Evolutionary conservation across 2,329 filamentous ascomycete species (phyloP).

Genomic region (Boeremia lycopersici): DNA sequence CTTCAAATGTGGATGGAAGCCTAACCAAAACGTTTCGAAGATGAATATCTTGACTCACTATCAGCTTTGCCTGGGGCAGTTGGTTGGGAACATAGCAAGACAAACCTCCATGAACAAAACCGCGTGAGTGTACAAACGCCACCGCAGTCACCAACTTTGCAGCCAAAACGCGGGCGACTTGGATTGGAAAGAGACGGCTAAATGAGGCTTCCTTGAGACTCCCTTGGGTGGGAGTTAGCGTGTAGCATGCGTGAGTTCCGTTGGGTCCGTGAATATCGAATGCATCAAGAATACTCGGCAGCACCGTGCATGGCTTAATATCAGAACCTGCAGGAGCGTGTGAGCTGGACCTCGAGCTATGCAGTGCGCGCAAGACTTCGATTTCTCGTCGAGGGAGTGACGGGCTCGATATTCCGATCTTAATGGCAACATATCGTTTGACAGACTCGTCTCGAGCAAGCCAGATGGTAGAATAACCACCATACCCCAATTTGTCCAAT

Average conservation of each 20-base stretch:
- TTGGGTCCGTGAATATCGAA: constrained; percentile 15
- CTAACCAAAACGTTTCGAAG: constrained; percentile 14
- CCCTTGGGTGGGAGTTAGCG: constrained; percentile 14
- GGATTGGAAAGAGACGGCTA: constrained; percentile 17
- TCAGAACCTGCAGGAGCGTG: neutral
- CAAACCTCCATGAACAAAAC: constrained; percentile 17
- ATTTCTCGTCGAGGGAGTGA: constrained; percentile 13
- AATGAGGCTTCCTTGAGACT: constrained; percentile 19
- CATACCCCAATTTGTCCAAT: constrained; percentile 29
- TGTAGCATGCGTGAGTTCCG: constrained; percentile 17
- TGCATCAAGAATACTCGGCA: constrained; percentile 12
- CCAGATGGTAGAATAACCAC: constrained; percentile 29
- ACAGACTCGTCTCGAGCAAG: constrained; percentile 20
- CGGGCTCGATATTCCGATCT: constrained; percentile 17
- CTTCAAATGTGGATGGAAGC: constrained; percentile 16
- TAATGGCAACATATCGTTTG: constrained; percentile 17
- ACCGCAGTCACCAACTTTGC: constrained; percentile 14
- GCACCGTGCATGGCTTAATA: no score
- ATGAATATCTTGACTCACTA: constrained; percentile 6
- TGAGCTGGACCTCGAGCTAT: constrained; percentile 5
- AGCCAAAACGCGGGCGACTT: constrained; percentile 17
- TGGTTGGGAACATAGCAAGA: neutral
- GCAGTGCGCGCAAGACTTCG: constrained; percentile 11
- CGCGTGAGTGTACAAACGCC: constrained; percentile 13
- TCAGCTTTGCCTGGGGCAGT: constrained; percentile 1